Percentiles rank a stretch among this genome's conserved stretches.
Conservation (phyloP, 352 stramenopile species). For the Peronosclerospora sorghi region DNA sequence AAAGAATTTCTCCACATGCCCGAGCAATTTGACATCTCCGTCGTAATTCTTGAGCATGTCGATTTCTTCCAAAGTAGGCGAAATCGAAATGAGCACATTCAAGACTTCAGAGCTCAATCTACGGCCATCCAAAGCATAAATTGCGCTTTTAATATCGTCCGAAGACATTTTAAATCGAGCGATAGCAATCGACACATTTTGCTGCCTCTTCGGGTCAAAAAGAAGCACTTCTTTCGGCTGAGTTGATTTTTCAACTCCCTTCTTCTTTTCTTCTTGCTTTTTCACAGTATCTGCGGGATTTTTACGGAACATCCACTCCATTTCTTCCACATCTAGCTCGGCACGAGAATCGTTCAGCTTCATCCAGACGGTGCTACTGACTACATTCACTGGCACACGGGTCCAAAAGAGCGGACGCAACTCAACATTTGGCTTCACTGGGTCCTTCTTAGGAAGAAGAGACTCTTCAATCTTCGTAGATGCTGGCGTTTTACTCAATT, state of each 20-base stretch:
- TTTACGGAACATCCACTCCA: constrained; percentile 86
- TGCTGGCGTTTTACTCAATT: constrained; percentile 25
- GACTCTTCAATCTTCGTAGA: constrained; percentile 55
- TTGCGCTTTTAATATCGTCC: constrained; percentile 74
- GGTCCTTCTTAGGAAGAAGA: constrained; percentile 76
- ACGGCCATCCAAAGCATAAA: constrained; percentile 68
- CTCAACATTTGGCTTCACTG: constrained; percentile 80
- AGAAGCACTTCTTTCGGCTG: constrained; percentile 71
- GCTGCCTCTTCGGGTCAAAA: constrained; percentile 93
- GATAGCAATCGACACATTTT: constrained; percentile 97
- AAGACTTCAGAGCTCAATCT: constrained; percentile 74
- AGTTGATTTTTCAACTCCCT: constrained; percentile 32
- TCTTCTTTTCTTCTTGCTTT: constrained; percentile 78
- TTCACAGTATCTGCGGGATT: constrained; percentile 52
- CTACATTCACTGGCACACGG: constrained; percentile 75
- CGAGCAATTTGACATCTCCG: constrained; percentile 73
- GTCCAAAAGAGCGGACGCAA: constrained; percentile 85
- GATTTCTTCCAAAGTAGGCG: constrained; percentile 82
- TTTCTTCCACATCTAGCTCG: constrained; percentile 61
- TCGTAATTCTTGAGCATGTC: constrained; percentile 88
- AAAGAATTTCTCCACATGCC: constrained; percentile 85
- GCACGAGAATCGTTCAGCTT: constrained; percentile 65
- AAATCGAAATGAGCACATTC: constrained; percentile 82
- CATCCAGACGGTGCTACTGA: constrained; percentile 82
- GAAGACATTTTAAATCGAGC: constrained; percentile 90